These are phyloP conservation scores for Globisporangium camurandrum DNA, from an alignment of 352 stramenopile species.

Conservation along the genomic window DNA sequence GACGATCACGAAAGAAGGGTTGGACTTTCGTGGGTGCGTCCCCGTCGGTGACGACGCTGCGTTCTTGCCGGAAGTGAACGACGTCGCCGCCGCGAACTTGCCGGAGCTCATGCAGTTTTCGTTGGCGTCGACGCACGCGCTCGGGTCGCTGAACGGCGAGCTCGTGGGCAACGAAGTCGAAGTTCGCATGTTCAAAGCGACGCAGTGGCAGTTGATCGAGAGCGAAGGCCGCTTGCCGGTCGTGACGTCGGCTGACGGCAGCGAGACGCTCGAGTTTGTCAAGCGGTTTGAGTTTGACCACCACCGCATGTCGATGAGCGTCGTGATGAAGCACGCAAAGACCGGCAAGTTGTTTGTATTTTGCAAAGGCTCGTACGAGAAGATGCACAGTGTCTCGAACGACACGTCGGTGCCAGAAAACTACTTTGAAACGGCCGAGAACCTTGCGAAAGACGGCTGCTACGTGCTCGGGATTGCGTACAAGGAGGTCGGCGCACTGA, in stretches of 20 bases:
- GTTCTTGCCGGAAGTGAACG: constrained; percentile 49
- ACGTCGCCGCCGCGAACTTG: constrained; percentile 33
- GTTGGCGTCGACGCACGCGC: constrained; percentile 78
- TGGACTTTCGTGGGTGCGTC: constrained; percentile 76
- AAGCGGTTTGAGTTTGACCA: constrained; percentile 92
- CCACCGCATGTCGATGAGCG: constrained; percentile 87
- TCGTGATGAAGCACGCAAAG: constrained; percentile 65
- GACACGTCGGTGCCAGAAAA: constrained; percentile 49
- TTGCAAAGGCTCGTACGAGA: constrained; percentile 88
- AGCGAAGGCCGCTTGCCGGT: constrained; percentile 30
- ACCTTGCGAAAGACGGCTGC: constrained; percentile 68
- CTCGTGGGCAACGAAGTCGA: constrained; percentile 88
- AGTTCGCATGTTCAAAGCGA: constrained; percentile 80
- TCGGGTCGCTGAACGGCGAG: constrained; percentile 54
- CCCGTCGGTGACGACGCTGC: constrained; percentile 27
- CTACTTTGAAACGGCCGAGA: constrained; percentile 54
- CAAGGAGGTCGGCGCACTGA: constrained; percentile 40
- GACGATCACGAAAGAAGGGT: constrained; percentile 86
- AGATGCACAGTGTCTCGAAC: constrained; percentile 57
- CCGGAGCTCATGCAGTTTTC: constrained; percentile 44
- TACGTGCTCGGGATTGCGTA: constrained; percentile 85
- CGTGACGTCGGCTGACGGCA: constrained; percentile 34
- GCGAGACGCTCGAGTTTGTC: constrained; percentile 58
- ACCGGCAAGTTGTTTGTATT: constrained; percentile 66
- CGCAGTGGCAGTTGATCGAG: constrained; percentile 58